Evolutionary conservation across 2,329 filamentous ascomycete species (phyloP).

Genomic region (Fusarium avenaceum): DNA sequence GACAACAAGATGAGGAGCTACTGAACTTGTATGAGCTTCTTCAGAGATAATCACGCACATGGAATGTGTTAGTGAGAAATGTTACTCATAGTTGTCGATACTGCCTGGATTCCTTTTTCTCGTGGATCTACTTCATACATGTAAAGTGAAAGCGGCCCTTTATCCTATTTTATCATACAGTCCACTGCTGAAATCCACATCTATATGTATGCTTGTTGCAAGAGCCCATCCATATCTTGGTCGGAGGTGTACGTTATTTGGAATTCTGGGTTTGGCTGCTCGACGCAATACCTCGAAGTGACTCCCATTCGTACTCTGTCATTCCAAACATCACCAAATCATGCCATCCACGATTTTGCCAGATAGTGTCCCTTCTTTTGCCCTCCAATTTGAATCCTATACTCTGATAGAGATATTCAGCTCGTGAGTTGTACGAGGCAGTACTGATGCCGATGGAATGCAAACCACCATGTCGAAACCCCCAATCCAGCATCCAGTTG

Average conservation of each 20-base stretch:
- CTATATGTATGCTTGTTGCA: too few relatives aligned
- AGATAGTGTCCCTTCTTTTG: conserved; percentile 53
- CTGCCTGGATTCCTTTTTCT: too few relatives aligned
- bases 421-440: conserved; percentile 7
- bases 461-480: conserved; percentile 15
- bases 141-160: too few relatives aligned
- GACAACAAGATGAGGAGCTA: too few relatives aligned
- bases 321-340: conserved; percentile 56
- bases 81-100: too few relatives aligned
- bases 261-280: background rate
- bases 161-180: too few relatives aligned
- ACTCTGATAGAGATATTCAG: conserved; percentile 7
- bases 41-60: too few relatives aligned
- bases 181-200: too few relatives aligned
- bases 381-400: conserved; percentile 19
- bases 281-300: conserved; percentile 10
- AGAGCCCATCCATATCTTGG: too few relatives aligned
- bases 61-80: too few relatives aligned
- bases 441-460: conserved; percentile 14
- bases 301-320: conserved; percentile 57
- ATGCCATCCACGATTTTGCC: conserved; percentile 59
- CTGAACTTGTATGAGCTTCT: too few relatives aligned
- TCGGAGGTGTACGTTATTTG: background rate
- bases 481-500: conserved; percentile 31
- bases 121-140: too few relatives aligned